Conservation (phyloP, 371 early-diverging fungal species). For the Umbelopsis sp. region DNA sequence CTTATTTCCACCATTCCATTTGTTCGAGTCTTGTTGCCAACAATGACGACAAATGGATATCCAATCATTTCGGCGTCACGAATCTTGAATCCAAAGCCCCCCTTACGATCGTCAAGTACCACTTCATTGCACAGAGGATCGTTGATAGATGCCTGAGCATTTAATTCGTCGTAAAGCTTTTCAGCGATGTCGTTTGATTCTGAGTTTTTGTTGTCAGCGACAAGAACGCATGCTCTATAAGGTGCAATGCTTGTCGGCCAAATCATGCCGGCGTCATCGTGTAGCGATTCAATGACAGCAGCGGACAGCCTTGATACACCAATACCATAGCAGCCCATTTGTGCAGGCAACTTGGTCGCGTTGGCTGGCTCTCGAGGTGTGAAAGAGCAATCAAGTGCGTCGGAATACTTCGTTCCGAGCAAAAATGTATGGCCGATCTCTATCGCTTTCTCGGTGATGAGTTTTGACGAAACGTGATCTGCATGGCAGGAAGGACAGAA, state of each 20-base stretch:
- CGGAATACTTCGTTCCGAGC: constrained; percentile 87
- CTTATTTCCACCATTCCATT: constrained; percentile 65
- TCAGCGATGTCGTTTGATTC: constrained; percentile 43
- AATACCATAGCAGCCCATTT: constrained; percentile 95
- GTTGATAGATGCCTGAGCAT: constrained; percentile 3
- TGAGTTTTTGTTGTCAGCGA: constrained; percentile 52
- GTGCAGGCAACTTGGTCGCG: constrained; percentile 49
- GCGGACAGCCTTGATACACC: constrained; percentile 83
- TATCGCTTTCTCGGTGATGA: constrained; percentile 69
- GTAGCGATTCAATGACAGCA: constrained; percentile 73
- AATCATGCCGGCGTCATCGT: constrained; percentile 69
- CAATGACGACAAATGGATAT: constrained; percentile 68
- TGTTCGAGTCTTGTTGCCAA: constrained; percentile 62
- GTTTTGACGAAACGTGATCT: constrained; percentile 23
- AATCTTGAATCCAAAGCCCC: constrained; percentile 71
- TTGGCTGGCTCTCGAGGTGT: constrained; percentile 29
- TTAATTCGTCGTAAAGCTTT: constrained; percentile 51
- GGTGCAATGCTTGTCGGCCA: constrained; percentile 86
- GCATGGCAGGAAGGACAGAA: constrained; percentile 61
- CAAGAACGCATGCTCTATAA: constrained; percentile 66
- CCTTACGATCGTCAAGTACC: constrained; percentile 66
- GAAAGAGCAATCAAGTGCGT: constrained; percentile 65
- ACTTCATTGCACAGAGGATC: constrained; percentile 34
- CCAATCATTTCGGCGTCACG: constrained; percentile 77
- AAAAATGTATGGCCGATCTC: constrained; percentile 93